phyloP scores from a whole-genome alignment of 345 rosid genomes.

The Adansonia digitata region DNA sequence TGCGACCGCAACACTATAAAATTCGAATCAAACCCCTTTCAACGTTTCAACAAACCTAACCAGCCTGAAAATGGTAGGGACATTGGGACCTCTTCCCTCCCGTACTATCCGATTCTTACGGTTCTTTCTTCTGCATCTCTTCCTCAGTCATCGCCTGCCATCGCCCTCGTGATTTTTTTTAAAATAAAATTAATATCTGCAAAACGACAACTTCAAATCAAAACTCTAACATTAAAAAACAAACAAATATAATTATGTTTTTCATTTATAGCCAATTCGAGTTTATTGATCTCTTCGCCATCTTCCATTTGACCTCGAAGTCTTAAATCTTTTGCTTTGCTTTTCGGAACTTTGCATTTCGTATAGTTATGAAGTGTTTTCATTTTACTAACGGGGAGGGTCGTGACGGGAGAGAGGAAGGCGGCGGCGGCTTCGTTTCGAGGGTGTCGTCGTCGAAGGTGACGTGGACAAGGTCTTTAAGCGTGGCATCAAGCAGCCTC shows the following conservation, averaged over 20 bases:
- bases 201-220: slow-evolving; percentile 4
- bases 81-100: neutral
- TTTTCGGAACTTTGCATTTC: neutral
- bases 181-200: neutral
- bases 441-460: slow-evolving; percentile 50
- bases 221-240: neutral
- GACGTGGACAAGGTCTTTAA: slow-evolving; percentile 87
- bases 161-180: slow-evolving; percentile 2
- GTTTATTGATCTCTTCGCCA: slow-evolving; percentile 3
- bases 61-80: neutral
- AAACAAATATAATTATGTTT: neutral
- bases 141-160: neutral
- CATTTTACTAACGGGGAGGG: slow-evolving; percentile 78
- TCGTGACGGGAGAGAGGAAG: slow-evolving; percentile 33
- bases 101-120: neutral
- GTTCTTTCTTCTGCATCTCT: neutral
- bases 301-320: slow-evolving; percentile 6
- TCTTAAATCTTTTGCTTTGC: neutral
- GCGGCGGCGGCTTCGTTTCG: slow-evolving; percentile 31
- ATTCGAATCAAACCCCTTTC: neutral
- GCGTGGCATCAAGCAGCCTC: slow-evolving; percentile 74
- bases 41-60: no score
- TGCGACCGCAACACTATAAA: neutral
- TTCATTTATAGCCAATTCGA: neutral
- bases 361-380: slow-evolving; percentile 72